Base-by-base conservation (phyloP, 106 monocot species). In the Phalaenopsis equestris region DNA sequence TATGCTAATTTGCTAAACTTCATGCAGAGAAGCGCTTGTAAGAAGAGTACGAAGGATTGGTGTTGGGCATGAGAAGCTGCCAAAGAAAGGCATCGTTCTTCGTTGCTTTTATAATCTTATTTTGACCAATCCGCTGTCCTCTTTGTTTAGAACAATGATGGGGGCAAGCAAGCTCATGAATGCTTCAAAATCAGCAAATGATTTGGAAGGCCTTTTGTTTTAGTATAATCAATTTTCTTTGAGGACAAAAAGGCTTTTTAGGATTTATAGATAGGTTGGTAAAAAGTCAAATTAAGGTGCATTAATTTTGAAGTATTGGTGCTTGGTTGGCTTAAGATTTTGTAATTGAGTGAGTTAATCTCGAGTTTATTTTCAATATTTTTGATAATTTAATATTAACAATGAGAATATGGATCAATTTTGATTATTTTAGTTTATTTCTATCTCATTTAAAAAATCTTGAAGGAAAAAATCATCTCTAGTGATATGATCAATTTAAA, bases 101-200 rank as follows among this genome's bases (percentile, higher is more conserved):
- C 64, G 14, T 21, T 23, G 64, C 23, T 12, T 23, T 64, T 8
- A 64, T 64, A n/a, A n/a, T 21, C 64, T n/a, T 64, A 8, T 64
- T 64, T 64, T 64, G 64, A 64, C 64, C 64, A 64, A n/a, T 24
- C n/a, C 23, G 64, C n/a, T n/a, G 64, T 64, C 64, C 8, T 64
- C 64, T 64, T 64, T 24, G 23, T 64, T 64, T n/a, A 64, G 64
- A 64, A 21, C 64, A 64, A 23, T 24, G 6, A 64, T 23, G 9
- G 64, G 23, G 64, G 23, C 64, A 64, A 64, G 24, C 21, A 64
- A 64, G 64, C 64, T 9, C 64, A 23, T 64, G n/a, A 64, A 64
- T 64, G 9, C 21, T 24, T 21, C 8, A 64, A 64, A 64, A 64
- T 23, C 24, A 24, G 8, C 24, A 23, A 23, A 64, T 64, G 24